Conservation (phyloP, 345 rosid species). For the Brassica incana region DNA sequence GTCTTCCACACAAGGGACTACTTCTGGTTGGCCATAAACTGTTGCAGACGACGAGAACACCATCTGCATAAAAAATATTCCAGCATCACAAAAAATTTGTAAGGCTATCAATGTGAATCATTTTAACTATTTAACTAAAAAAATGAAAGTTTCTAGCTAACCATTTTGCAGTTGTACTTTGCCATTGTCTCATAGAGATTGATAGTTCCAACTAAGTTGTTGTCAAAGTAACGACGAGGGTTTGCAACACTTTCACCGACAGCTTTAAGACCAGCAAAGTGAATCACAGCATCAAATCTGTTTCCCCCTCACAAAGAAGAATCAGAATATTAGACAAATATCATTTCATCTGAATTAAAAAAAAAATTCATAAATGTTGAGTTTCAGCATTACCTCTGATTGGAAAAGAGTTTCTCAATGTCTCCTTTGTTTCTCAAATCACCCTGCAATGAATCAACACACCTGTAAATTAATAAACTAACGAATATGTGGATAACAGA, state of each 20-base stretch:
- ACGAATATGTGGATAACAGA: not conserved
- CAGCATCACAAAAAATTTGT: not conserved
- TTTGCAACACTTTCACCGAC: constrained; percentile 82
- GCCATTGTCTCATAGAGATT: constrained; percentile 72
- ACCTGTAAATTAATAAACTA: not conserved
- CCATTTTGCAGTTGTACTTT: constrained; percentile 74
- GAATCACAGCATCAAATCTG: constrained; percentile 94
- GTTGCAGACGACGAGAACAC: constrained; percentile 98
- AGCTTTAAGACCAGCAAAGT: constrained; percentile 93
- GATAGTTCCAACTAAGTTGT: constrained; percentile 74
- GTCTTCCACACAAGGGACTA: constrained; percentile 80
- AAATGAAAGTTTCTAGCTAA: constrained; percentile 2
- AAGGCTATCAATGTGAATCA: not conserved
- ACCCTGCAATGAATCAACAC: constrained; percentile 55
- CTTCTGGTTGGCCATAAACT: constrained; percentile 92
- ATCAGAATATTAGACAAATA: constrained; percentile 5
- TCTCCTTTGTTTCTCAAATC: constrained; percentile 85
- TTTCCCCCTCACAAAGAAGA: constrained; percentile 11
- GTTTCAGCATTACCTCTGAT: constrained; percentile 49
- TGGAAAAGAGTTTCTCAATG: constrained; percentile 77
- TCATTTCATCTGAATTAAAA: not conserved
- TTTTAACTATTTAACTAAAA: not conserved
- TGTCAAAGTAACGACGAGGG: constrained; percentile 84
- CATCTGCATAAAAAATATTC: constrained; percentile 43
- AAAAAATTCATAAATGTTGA: not conserved